Percentiles rank a stretch among this genome's conserved stretches.
These are phyloP conservation scores for Leccinum rimulosum DNA, from an alignment of 768 basidiomycete genomes.

Conservation along the genomic window DNA sequence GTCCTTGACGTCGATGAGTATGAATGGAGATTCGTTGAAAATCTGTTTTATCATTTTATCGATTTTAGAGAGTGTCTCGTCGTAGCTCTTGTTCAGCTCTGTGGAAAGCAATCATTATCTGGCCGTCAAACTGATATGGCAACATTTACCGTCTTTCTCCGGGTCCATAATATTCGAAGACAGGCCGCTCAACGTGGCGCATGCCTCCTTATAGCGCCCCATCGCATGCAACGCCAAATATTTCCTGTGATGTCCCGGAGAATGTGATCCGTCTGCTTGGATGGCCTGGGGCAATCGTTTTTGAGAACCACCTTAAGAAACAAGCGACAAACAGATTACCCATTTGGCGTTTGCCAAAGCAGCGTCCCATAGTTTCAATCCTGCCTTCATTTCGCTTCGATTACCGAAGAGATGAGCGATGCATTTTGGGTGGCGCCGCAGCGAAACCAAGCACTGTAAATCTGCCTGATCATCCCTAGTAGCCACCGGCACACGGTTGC, in stretches of 20 bases:
- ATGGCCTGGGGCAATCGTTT: conserved; percentile 5
- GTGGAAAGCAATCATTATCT: not conserved
- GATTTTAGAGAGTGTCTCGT: not conserved
- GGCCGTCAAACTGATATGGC: not conserved
- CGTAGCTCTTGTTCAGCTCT: conserved; percentile 4
- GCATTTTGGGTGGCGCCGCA: not conserved
- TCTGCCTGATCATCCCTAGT: not conserved
- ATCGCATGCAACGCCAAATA: not conserved
- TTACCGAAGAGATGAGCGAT: conserved; percentile 9
- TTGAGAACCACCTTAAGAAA: not conserved
- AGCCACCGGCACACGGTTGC: not conserved
- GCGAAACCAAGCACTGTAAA: not conserved
- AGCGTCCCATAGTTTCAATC: not conserved
- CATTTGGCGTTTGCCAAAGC: conserved; percentile 6
- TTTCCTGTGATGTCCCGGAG: conserved; percentile 3
- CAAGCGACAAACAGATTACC: not conserved
- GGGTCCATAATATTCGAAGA: not conserved
- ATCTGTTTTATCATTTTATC: not conserved
- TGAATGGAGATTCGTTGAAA: conserved; percentile 4
- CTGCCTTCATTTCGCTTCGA: conserved; percentile 1
- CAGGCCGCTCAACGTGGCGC: not conserved
- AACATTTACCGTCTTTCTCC: not conserved
- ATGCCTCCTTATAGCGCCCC: not conserved
- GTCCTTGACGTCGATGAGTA: conserved; percentile 9
- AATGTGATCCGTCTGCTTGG: not conserved